These are phyloP conservation scores for Periconia digitata DNA, from an alignment of 2,329 filamentous ascomycete genomes.

Conservation along the genomic window DNA sequence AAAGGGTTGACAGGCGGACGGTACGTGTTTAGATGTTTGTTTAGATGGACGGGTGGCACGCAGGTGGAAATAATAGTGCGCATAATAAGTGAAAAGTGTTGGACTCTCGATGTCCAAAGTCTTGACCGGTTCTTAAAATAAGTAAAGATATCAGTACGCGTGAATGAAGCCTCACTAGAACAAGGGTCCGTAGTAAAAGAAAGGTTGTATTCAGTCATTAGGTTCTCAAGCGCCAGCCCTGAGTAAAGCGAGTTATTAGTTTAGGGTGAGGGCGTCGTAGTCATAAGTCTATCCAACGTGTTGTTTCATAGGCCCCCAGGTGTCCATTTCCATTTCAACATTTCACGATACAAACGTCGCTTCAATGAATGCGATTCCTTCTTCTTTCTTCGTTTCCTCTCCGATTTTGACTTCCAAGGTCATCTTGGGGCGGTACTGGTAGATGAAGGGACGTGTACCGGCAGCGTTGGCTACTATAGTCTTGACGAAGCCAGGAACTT, in stretches of 20 bases:
- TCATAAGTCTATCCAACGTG: constrained; percentile 17
- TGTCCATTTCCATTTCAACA: not conserved
- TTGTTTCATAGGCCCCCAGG: too few species aligned
- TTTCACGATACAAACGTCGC: constrained; percentile 88
- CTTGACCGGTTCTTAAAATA: too few species aligned
- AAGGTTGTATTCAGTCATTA: constrained; percentile 29
- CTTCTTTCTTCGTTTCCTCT: constrained; percentile 74
- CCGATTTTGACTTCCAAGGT: constrained; percentile 83
- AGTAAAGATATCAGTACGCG: too few species aligned
- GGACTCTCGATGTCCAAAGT: too few species aligned
- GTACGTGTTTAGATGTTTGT: too few species aligned
- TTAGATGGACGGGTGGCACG: too few species aligned
- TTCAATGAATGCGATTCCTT: constrained; percentile 80
- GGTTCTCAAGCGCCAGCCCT: constrained; percentile 37
- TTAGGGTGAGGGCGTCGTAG: constrained; percentile 25
- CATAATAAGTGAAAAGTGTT: too few species aligned
- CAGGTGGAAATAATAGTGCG: too few species aligned
- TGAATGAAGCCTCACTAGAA: too few species aligned
- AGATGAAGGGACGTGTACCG: constrained; percentile 96
- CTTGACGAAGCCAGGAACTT: constrained; percentile 95
- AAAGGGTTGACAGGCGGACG: too few species aligned
- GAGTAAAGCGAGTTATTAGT: constrained; percentile 31
- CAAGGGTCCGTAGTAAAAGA: too few species aligned
- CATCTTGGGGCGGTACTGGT: constrained; percentile 80
- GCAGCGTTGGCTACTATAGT: constrained; percentile 83